These are phyloP conservation scores for Coemansia sp. DNA, from an alignment of 192 early-diverging fungal species.

Conservation along the genomic window DNA sequence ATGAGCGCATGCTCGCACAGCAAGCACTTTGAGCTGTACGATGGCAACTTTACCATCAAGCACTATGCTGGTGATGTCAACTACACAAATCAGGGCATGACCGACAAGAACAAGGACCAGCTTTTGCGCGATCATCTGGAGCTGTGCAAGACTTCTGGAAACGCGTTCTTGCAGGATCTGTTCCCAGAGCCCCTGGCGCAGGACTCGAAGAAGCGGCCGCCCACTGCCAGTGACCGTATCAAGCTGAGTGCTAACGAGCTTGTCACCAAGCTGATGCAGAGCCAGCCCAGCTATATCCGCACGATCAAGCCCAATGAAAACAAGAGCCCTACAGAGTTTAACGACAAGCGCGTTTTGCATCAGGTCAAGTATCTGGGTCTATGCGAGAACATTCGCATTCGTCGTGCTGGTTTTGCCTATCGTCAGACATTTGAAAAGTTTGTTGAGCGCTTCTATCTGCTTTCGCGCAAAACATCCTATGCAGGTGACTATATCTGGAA, in stretches of 20 bases:
- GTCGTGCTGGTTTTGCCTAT: slow-evolving; percentile 97
- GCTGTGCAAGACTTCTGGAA: slow-evolving; percentile 76
- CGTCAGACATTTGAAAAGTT: slow-evolving; percentile 90
- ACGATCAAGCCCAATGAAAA: slow-evolving; percentile 98
- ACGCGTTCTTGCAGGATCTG: slow-evolving; percentile 72
- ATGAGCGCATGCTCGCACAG: slow-evolving; percentile 66
- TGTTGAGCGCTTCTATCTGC: slow-evolving; percentile 73
- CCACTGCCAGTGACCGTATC: slow-evolving; percentile 96
- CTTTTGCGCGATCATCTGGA: slow-evolving; percentile 90
- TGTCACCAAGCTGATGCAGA: slow-evolving; percentile 92
- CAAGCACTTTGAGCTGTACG: slow-evolving; percentile 72
- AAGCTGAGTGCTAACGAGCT: slow-evolving; percentile 82
- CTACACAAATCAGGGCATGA: slow-evolving; percentile 90
- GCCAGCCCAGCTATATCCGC: slow-evolving; percentile 93
- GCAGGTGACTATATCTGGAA: slow-evolving; percentile 82
- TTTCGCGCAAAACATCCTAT: slow-evolving; percentile 75
- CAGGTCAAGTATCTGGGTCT: slow-evolving; percentile 97
- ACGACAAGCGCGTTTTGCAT: slow-evolving; percentile 88
- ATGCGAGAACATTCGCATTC: slow-evolving; percentile 95
- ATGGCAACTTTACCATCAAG: slow-evolving; percentile 75
- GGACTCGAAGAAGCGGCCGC: slow-evolving; percentile 92
- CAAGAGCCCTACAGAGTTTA: slow-evolving; percentile 88
- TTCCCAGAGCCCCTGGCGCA: slow-evolving; percentile 92
- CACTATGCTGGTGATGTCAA: slow-evolving; percentile 98
- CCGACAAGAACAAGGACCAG: slow-evolving; percentile 97